These are phyloP conservation scores for Cyberlindnera mycetangii DNA, from an alignment of 805 yeast genomes.

Conservation along the genomic window DNA sequence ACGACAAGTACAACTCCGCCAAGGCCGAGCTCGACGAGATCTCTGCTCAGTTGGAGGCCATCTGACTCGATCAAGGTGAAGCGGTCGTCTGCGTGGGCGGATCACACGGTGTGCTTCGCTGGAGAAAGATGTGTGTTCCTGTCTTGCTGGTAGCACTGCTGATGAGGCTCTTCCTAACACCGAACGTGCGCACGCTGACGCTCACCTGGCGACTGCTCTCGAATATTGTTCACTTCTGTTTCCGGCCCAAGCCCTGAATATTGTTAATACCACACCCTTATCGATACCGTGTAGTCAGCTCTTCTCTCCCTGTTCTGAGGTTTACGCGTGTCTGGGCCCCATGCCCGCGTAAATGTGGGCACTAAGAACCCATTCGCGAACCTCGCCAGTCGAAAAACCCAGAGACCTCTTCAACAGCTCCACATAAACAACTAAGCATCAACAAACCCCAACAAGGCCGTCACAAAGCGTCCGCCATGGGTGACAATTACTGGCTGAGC, in stretches of 20 bases:
- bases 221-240: conserved; percentile 9
- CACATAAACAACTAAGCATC: conserved; percentile 1
- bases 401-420: no score
- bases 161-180: conserved; percentile 1
- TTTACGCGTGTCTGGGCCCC: not conserved
- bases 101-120: not conserved
- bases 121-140: conserved; percentile 3
- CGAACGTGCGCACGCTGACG: not conserved
- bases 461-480: conserved; percentile 13
- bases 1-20: conserved; percentile 76
- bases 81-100: not conserved
- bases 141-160: conserved; percentile 5
- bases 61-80: conserved; percentile 21
- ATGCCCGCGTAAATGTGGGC: conserved; percentile 4
- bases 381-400: no score
- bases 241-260: conserved; percentile 6
- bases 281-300: not conserved
- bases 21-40: conserved; percentile 95
- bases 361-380: conserved; percentile 6
- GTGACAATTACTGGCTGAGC: conserved; percentile 29
- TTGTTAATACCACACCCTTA: not conserved
- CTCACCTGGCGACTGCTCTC: conserved; percentile 5
- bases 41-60: conserved; percentile 84
- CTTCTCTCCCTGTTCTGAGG: not conserved
- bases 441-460: not conserved